Evolutionary conservation across 176 grass and related monocot genomes (phyloP).

Genomic region (Musa troglodytarum): DNA sequence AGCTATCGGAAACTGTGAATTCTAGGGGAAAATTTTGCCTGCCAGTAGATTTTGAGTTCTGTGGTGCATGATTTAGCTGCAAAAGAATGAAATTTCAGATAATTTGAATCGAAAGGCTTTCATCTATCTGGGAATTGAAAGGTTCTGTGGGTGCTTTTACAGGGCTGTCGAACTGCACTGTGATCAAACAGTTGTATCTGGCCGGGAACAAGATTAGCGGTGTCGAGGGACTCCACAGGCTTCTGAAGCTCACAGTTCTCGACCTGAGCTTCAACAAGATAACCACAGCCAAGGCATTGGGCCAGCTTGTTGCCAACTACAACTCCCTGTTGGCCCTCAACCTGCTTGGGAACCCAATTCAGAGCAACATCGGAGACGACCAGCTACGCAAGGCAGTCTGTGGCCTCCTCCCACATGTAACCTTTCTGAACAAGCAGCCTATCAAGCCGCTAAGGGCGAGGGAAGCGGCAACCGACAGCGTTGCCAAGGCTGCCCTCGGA

Average conservation of each 20-base stretch:
- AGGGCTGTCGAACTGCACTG: constrained; percentile 66
- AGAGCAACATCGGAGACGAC: constrained; percentile 67
- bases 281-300: constrained; percentile 65
- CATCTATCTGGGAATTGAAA: background rate
- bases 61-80: too few relatives aligned
- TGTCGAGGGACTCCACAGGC: constrained; percentile 77
- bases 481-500: constrained; percentile 66
- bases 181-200: constrained; percentile 80
- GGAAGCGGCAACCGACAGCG: constrained; percentile 50
- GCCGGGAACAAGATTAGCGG: constrained; percentile 90
- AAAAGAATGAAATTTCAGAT: too few relatives aligned
- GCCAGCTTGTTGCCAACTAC: constrained; percentile 94
- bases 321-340: constrained; percentile 65
- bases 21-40: too few relatives aligned
- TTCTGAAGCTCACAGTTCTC: constrained; percentile 67
- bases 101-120: too few relatives aligned
- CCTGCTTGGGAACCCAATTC: constrained; percentile 73
- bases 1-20: too few relatives aligned
- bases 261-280: constrained; percentile 84
- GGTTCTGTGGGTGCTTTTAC: background rate
- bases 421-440: constrained; percentile 68
- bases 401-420: constrained; percentile 50
- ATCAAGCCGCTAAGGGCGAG: constrained; percentile 47
- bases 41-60: too few relatives aligned
- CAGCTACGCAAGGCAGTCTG: constrained; percentile 50